These are phyloP conservation scores for Ascochyta fabae DNA, from an alignment of 2,329 filamentous ascomycete species.

Conservation along the genomic window DNA sequence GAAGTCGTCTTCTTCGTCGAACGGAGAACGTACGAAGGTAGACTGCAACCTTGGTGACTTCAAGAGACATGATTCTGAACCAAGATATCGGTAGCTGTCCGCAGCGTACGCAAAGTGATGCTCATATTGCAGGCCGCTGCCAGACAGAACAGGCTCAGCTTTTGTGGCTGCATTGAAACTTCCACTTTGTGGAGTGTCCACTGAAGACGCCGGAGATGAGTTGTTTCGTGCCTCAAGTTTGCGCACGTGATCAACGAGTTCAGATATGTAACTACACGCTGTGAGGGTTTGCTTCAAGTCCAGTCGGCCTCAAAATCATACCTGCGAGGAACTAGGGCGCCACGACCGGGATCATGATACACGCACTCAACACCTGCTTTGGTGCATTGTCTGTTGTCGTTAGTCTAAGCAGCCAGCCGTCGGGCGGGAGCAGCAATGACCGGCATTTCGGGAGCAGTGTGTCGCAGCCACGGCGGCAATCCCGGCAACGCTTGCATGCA, in stretches of 20 bases:
- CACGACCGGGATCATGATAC: slow-evolving; percentile 45
- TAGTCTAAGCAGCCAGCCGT: slow-evolving; percentile 12
- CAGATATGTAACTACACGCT: slow-evolving; percentile 41
- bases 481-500: slow-evolving; percentile 45
- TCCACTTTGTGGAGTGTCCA: slow-evolving; percentile 20
- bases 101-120: slow-evolving; percentile 45
- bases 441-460: slow-evolving; percentile 46
- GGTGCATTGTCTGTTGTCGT: slow-evolving; percentile 41
- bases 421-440: slow-evolving; percentile 15
- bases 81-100: slow-evolving; percentile 44
- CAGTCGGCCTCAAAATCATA: slow-evolving; percentile 7
- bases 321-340: slow-evolving; percentile 41
- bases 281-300: not conserved
- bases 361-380: slow-evolving; percentile 46
- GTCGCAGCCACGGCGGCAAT: slow-evolving; percentile 47
- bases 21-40: slow-evolving; percentile 21
- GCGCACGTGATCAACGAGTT: slow-evolving; percentile 46
- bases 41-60: slow-evolving; percentile 39
- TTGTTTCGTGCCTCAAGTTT: slow-evolving; percentile 27
- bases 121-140: slow-evolving; percentile 29
- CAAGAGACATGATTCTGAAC: slow-evolving; percentile 43
- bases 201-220: slow-evolving; percentile 30
- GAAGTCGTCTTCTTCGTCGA: slow-evolving; percentile 36
- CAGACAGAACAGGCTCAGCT: slow-evolving; percentile 23
- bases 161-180: slow-evolving; percentile 14